A percentile compares a stretch with the other conserved stretches of the same genome.
Conservation (phyloP, 345 rosid species). For the Sisymbrium irio region DNA sequence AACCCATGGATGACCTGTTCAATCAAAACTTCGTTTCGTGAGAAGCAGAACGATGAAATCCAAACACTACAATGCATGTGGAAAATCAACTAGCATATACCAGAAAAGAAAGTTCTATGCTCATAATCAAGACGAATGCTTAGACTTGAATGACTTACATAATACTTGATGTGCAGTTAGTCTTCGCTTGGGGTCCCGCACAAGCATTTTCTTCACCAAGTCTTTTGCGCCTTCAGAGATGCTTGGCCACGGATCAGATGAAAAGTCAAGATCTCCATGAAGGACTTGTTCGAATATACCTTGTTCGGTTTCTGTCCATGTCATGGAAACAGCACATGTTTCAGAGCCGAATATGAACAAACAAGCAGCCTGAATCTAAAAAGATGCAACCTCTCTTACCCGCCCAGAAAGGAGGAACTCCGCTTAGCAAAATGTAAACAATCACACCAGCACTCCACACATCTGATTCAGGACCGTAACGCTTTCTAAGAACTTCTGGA, state of each 20-base stretch:
- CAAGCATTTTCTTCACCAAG: conserved; percentile 82
- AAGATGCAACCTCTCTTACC: conserved; percentile 43
- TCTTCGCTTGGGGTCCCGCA: conserved; percentile 72
- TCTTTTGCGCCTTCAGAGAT: conserved; percentile 88
- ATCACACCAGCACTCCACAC: conserved; percentile 98
- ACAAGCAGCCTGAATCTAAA: not conserved
- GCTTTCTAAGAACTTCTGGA: conserved; percentile 78
- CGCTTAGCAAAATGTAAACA: conserved; percentile 77
- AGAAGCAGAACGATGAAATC: not conserved
- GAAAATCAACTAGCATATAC: not conserved
- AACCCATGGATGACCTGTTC: conserved; percentile 90
- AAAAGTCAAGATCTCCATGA: conserved; percentile 79
- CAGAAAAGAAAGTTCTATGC: not conserved
- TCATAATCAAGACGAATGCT: conserved; percentile 8
- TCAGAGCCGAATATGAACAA: conserved; percentile 5
- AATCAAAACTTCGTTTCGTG: not conserved
- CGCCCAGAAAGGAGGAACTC: conserved; percentile 95
- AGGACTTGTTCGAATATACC: conserved; percentile 87
- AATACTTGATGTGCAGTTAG: conserved; percentile 82
- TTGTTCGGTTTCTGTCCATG: conserved; percentile 67
- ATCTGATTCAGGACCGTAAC: conserved; percentile 85
- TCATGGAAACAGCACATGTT: not conserved
- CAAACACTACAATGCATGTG: not conserved
- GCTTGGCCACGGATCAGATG: conserved; percentile 87
- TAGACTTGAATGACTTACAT: conserved; percentile 50